Conservation (phyloP, 441 rosid species). For the Arabidopsis lyrata region DNA sequence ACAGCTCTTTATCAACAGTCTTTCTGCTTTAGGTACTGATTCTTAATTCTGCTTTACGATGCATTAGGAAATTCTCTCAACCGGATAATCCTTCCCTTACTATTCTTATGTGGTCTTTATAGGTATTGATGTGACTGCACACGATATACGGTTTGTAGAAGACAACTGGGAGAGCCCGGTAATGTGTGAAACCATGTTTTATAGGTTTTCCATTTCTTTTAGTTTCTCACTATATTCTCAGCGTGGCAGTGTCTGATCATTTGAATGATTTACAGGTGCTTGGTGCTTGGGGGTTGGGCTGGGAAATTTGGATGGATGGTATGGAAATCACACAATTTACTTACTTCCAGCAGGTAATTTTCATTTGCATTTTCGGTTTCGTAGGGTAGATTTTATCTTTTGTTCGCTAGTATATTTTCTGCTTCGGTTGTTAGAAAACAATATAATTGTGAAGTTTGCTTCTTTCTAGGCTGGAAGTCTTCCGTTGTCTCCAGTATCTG, state of each 20-base stretch:
- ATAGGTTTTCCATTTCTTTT: conserved; percentile 1
- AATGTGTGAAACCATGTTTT: conserved; percentile 37
- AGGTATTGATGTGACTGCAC: conserved; percentile 89
- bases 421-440: conserved; percentile 26
- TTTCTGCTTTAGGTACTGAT: conserved; percentile 84
- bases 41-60: not conserved
- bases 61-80: not conserved
- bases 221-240: conserved; percentile 14
- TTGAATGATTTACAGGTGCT: conserved; percentile 70
- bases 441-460: conserved; percentile 26
- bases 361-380: not conserved
- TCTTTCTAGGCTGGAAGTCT: conserved; percentile 89
- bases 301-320: conserved; percentile 99
- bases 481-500: conserved; percentile 87
- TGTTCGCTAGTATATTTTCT: not conserved
- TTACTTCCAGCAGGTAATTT: conserved; percentile 95
- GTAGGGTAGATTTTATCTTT: not conserved
- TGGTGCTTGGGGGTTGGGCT: conserved; percentile 99
- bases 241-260: conserved; percentile 1
- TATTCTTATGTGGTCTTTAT: conserved; percentile 33
- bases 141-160: conserved; percentile 97
- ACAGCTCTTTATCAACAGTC: conserved; percentile 89
- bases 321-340: conserved; percentile 99
- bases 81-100: conserved; percentile 27
- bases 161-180: conserved; percentile 99